phyloP scores from a whole-genome alignment of 176 grass and related monocot genomes.

The bread wheat (Triticum aestivum) region IWGSC_CS_RefSeq_v2.1 NC_057798.1:664124271-664124770 shows the following conservation, averaged over 20 bases:
- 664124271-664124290: not conserved
- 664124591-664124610: not conserved
- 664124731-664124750: constrained; percentile 6
- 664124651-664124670: not conserved
- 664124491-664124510: not conserved
- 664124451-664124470: not conserved
- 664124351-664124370: not conserved
- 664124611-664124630: not conserved
- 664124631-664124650: not conserved
- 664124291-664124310: not conserved
- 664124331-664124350: not conserved
- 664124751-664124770: not conserved
- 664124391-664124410: not conserved
- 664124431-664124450: not conserved
- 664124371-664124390: not conserved
- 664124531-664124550: not conserved
- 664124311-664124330: not conserved
- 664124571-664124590: not conserved
- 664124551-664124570: not conserved
- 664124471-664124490: not conserved
- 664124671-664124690: not conserved
- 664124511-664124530: constrained; percentile 8
- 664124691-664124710: not conserved
- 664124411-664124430: not conserved
- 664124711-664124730: not conserved